Evolutionary conservation across 2,329 filamentous ascomycete genomes (phyloP).

Genomic region (Neurospora crassa): DNA sequence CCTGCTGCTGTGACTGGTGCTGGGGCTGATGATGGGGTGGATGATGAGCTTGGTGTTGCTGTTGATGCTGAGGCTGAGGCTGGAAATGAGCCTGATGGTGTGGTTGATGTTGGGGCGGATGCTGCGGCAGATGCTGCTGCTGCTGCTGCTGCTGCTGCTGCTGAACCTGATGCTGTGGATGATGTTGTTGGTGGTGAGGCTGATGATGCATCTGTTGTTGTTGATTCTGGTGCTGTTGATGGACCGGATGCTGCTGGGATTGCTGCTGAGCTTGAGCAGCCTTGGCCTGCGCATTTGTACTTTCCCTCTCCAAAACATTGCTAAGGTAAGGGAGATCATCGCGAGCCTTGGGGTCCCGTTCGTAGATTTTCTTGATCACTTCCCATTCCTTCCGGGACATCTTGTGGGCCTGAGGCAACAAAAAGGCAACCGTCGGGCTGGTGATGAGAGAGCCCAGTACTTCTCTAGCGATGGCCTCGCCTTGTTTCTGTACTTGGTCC

Average conservation of each 20-base stretch:
- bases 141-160: slow-evolving; percentile 1
- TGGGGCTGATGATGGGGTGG: not conserved
- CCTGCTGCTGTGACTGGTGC: slow-evolving; percentile 1
- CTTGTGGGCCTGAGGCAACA: slow-evolving; percentile 57
- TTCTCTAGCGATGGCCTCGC: slow-evolving; percentile 48
- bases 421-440: slow-evolving; percentile 57
- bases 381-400: slow-evolving; percentile 66
- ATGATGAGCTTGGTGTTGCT: slow-evolving; percentile 4
- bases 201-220: slow-evolving; percentile 4
- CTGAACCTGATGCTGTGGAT: slow-evolving; percentile 1
- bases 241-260: slow-evolving; percentile 2
- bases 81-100: not conserved
- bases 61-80: slow-evolving; percentile 4
- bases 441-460: slow-evolving; percentile 54
- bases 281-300: slow-evolving; percentile 11
- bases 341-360: slow-evolving; percentile 53
- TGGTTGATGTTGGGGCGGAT: not conserved
- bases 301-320: slow-evolving; percentile 42
- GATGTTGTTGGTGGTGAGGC: slow-evolving; percentile 2
- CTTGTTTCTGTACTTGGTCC: slow-evolving; percentile 34
- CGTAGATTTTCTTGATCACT: slow-evolving; percentile 60
- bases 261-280: slow-evolving; percentile 3
- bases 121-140: not conserved
- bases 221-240: slow-evolving; percentile 7
- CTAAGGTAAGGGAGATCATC: slow-evolving; percentile 52